phyloP scores from a whole-genome alignment of 305 asterid genomes.

The Fraxinus floribunda region DNA sequence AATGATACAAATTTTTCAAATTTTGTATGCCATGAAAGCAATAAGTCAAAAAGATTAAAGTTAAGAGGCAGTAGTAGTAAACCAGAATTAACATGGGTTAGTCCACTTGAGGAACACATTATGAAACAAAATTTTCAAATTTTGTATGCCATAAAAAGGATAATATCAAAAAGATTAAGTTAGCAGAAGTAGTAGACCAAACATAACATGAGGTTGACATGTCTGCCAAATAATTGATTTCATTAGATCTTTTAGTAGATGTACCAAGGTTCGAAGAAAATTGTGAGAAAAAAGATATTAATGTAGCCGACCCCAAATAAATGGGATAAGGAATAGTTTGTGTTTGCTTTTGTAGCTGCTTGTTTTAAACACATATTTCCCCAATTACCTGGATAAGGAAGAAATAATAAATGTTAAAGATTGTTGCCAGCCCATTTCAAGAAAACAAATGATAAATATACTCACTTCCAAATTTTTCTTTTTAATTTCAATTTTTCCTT shows the following conservation, averaged over 20 bases:
- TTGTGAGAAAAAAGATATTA: neutral
- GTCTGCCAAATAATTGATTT: neutral
- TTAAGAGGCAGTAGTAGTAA: neutral
- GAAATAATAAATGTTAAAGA: neutral
- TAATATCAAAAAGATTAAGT: neutral
- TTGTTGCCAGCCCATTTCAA: neutral
- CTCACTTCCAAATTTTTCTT: neutral
- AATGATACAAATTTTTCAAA: neutral
- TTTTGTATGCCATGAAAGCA: neutral
- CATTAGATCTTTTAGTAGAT: neutral
- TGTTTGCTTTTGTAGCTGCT: neutral
- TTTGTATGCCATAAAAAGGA: neutral
- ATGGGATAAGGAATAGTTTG: neutral
- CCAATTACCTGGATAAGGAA: neutral
- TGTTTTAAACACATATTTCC: neutral
- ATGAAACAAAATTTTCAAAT: neutral
- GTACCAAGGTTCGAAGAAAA: neutral
- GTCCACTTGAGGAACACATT: neutral
- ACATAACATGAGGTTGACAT: neutral
- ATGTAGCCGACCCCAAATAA: neutral
- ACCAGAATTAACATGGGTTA: neutral
- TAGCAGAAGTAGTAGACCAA: neutral
- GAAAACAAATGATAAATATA: neutral
- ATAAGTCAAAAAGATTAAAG: neutral
- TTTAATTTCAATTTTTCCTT: neutral